Base-by-base conservation (phyloP, 495 filamentous ascomycete species). In the Aspergillus affinis region DNA sequence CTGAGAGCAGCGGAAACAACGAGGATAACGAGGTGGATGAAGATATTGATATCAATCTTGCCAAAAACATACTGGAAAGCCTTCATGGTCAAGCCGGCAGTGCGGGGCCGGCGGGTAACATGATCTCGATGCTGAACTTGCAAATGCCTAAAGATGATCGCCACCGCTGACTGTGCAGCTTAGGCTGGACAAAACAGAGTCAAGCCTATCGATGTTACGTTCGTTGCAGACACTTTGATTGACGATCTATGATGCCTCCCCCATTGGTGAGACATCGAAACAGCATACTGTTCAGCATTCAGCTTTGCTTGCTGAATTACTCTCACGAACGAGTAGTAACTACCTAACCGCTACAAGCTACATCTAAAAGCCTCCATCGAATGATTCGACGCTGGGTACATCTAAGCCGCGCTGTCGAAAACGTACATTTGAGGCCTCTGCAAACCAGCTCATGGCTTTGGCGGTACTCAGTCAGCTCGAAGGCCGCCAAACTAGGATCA, bases 31-130 rank as follows among this genome's bases (percentile, higher is more conserved):
- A 73, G 51, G 77, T 81, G 17, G 88, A 87, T 58, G 81, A 92
- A 12, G 81, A 93, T 59, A 83, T 91, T 48, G 91, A 97, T 65
- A 89, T 90, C 68, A 92, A 93, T 52, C 82, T 98, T 6, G 93
- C 90, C 41, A 91, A 90, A 69, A 97, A 97, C 67, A 72, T 97
- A 21, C 76, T 97, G n/a, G 90, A 96, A 74, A 90, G 88, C 67
- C 91, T 98, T 67, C 94, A 96, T 64, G 86, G 87, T 27, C 93
- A 97, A 69, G 90, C 77, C 6, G 93, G 93, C 44, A 82, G 88
- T 74, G 78, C 92, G 13, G 93, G 93, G 0, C 93, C 93, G 2
- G 88, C 87, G 4, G 88, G 93, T 1, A 97, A 96, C 70, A 71
- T 98, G 58, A 78, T 98, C 63, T 87, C 86, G 4, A 82, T 92